phyloP scores from a whole-genome alignment of 75 land plant genomes.

The Larix kaempferi region DNA sequence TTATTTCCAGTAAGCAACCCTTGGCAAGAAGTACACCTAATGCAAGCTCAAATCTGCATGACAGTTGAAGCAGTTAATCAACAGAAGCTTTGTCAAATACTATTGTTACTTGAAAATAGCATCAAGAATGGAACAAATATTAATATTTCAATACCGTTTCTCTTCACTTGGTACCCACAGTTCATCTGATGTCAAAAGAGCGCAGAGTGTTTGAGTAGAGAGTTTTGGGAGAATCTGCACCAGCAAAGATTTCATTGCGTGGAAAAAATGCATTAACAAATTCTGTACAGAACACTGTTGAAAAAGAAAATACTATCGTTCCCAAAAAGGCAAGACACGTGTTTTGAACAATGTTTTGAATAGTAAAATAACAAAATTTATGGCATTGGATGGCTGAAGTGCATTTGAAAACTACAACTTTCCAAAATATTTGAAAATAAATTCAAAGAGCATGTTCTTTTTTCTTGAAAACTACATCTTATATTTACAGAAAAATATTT shows the following conservation, averaged over 20 bases:
- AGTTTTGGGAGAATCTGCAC: conserved; percentile 85
- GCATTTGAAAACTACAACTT: background rate
- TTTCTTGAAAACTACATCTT: too few relatives aligned
- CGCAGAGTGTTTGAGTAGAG: conserved; percentile 86
- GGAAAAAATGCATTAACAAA: background rate
- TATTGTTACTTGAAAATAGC: background rate
- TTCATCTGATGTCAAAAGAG: conserved; percentile 88
- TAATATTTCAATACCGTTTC: conserved; percentile 50
- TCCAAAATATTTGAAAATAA: too few relatives aligned
- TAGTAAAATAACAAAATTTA: background rate
- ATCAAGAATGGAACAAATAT: background rate
- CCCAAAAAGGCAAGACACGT: background rate
- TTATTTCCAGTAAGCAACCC: conserved; percentile 47
- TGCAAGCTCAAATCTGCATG: conserved; percentile 88
- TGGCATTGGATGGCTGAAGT: background rate
- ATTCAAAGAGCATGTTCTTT: too few relatives aligned
- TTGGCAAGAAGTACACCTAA: conserved; percentile 63
- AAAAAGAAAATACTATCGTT: background rate
- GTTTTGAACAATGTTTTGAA: background rate
- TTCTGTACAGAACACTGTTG: background rate
- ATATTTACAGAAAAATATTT: too few relatives aligned
- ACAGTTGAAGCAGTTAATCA: conserved; percentile 5
- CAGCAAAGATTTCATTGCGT: background rate
- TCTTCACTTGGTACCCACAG: conserved; percentile 97
- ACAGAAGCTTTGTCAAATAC: background rate